phyloP scores from a whole-genome alignment of 208 protist genomes.

The Endotrypanum monterogeii region DNA sequence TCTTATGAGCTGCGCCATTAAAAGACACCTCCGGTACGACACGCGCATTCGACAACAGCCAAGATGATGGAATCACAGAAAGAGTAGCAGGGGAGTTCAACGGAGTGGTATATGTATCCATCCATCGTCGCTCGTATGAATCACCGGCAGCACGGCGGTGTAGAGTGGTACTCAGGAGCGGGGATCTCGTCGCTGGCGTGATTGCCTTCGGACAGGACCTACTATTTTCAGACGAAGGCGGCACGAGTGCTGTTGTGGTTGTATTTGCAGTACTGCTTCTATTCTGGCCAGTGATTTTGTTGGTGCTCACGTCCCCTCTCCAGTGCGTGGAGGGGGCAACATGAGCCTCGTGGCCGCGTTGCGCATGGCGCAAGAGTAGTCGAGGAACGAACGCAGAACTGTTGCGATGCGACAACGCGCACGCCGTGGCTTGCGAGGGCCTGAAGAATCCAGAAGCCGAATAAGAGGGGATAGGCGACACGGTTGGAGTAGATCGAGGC shows the following conservation, averaged over 20 bases:
- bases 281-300: neutral
- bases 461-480: neutral
- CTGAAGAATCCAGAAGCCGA: neutral
- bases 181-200: neutral
- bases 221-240: slow-evolving; percentile 11
- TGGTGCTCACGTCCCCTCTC: neutral
- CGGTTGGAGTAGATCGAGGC: neutral
- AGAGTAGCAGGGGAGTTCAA: neutral
- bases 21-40: neutral
- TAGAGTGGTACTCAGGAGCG: neutral
- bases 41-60: slow-evolving; percentile 4
- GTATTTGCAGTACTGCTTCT: neutral
- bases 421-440: neutral
- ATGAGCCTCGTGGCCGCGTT: neutral
- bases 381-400: slow-evolving; percentile 6
- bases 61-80: slow-evolving; percentile 18
- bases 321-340: neutral
- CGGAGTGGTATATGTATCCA: neutral
- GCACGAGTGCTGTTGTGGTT: neutral
- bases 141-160: neutral
- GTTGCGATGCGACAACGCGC: neutral
- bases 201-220: slow-evolving; percentile 10
- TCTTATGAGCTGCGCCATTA: neutral
- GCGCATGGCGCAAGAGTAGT: neutral
- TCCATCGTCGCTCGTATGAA: neutral